Evolutionary conservation across 2,329 filamentous ascomycete species (phyloP), one percentile per base, ranked within the genome.

Genomic region (Clonostachys sp.): DNA sequence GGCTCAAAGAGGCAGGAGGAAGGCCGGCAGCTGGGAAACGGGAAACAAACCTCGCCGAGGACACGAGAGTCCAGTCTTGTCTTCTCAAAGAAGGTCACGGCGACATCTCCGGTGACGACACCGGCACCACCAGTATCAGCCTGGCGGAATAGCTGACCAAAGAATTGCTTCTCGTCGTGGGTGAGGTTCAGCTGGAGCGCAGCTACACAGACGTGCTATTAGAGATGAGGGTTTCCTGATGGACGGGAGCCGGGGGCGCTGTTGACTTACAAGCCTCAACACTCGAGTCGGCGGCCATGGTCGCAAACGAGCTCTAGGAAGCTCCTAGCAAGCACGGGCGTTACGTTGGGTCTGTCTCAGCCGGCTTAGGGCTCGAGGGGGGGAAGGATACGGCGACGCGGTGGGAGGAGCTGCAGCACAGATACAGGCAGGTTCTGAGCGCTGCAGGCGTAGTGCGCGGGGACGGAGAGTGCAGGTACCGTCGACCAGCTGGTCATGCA

Each of bases 71-170:
- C 84, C 44, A 99, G 77, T 57, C 88, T 86, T 42, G 94, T 97
- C 76, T 94, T 94, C 70, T 97, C 91, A 64, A 99, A 99, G 75
- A 99, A 97, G 65, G 91, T 89, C 66, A 99, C 91, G 50, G 94
- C 94, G 51, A 95, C 81, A 69, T 99, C 94, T 67, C 94, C 94
- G 16, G 94, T 96, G 34, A 99, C 89, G 54, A 97, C 91, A 48
- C 91, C 91, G 49, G 96, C 86, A 63, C 83, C 87, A 58, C 96
- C 94, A 50, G 86, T 87, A 69, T 99, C 94, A 55, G 94, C 94
- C 60, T 91, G 86, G 66, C 88, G 84, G 72, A 99, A 96, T 53
- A 99, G 84, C 68, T 94, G 90, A 57, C 87, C 89, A 68, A 95
- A 99, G 50, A 89, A 83, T 67, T 90, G 87, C 74, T 95, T 96